These are phyloP conservation scores for Melaleuca quinquenervia DNA, from an alignment of 345 rosid species.

Conservation along the genomic window DNA sequence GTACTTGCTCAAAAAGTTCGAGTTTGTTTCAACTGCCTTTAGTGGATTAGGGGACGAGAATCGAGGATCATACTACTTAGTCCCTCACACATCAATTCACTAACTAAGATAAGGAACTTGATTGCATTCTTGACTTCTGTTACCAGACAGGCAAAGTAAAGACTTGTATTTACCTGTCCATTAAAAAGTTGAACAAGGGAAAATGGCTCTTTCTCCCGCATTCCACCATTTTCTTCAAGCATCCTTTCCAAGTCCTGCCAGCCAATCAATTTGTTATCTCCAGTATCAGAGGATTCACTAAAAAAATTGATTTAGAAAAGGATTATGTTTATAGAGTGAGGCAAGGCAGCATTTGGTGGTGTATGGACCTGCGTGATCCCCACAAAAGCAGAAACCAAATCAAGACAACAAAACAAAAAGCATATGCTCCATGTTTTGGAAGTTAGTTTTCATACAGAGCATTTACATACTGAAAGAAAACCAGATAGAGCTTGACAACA, in stretches of 20 bases:
- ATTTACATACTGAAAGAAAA: neutral
- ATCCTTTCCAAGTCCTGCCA: constrained; percentile 72
- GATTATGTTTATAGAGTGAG: neutral
- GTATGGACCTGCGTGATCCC: neutral
- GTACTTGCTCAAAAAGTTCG: neutral
- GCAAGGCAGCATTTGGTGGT: neutral
- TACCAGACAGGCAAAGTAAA: neutral
- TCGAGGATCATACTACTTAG: neutral
- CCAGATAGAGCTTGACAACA: neutral
- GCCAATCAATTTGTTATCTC: neutral
- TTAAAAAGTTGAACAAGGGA: constrained; percentile 33
- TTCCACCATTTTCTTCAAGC: constrained; percentile 45
- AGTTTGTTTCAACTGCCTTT: neutral
- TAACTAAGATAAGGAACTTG: neutral
- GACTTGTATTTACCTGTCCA: constrained; percentile 30
- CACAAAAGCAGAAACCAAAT: neutral
- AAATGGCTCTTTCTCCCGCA: constrained; percentile 77
- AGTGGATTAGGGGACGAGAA: neutral
- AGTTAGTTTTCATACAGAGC: neutral
- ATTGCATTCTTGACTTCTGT: neutral
- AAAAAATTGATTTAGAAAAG: neutral
- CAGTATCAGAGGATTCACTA: neutral
- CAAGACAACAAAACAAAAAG: neutral
- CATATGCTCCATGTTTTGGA: neutral
- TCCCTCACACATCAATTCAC: neutral